phyloP scores from a whole-genome alignment of 2,329 filamentous ascomycete species.

The Dothistroma pini region DNA sequence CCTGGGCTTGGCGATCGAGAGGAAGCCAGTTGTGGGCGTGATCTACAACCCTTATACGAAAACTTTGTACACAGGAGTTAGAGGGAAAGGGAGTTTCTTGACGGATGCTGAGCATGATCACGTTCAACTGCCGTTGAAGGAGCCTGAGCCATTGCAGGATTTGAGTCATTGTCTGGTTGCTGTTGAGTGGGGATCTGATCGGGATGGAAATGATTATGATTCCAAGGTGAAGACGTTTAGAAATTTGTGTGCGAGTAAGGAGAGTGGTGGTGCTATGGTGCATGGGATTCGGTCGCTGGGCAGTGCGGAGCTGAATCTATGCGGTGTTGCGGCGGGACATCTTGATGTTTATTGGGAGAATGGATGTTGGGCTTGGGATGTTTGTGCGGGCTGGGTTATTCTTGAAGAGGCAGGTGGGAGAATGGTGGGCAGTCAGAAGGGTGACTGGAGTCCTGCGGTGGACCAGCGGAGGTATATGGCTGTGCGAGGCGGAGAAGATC shows the following conservation, averaged over 20 bases:
- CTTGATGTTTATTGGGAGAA: slow-evolving; percentile 78
- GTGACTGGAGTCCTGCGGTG: slow-evolving; percentile 59
- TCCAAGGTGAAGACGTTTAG: slow-evolving; percentile 65
- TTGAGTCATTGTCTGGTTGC: slow-evolving; percentile 64
- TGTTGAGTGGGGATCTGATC: slow-evolving; percentile 69
- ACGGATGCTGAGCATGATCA: slow-evolving; percentile 32
- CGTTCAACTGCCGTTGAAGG: slow-evolving; percentile 44
- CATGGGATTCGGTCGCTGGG: slow-evolving; percentile 69
- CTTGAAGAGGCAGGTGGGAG: slow-evolving; percentile 69
- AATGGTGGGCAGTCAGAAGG: slow-evolving; percentile 70
- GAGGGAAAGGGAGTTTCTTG: slow-evolving; percentile 62
- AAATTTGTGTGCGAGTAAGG: slow-evolving; percentile 49
- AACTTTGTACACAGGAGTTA: slow-evolving; percentile 65
- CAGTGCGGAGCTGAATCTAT: slow-evolving; percentile 71
- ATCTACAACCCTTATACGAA: slow-evolving; percentile 77
- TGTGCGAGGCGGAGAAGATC: slow-evolving; percentile 44
- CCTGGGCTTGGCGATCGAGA: slow-evolving; percentile 64
- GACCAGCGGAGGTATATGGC: slow-evolving; percentile 58
- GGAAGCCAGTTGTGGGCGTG: slow-evolving; percentile 63
- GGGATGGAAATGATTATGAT: slow-evolving; percentile 65
- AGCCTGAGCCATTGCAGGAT: slow-evolving; percentile 52
- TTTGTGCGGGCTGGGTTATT: slow-evolving; percentile 77
- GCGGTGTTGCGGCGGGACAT: slow-evolving; percentile 66
- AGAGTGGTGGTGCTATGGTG: slow-evolving; percentile 69
- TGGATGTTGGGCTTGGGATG: slow-evolving; percentile 82